Evolutionary conservation across 176 grass and related monocot genomes (phyloP), one percentile per base, ranked within the genome.

Genomic region (Carex pumila): DNA sequence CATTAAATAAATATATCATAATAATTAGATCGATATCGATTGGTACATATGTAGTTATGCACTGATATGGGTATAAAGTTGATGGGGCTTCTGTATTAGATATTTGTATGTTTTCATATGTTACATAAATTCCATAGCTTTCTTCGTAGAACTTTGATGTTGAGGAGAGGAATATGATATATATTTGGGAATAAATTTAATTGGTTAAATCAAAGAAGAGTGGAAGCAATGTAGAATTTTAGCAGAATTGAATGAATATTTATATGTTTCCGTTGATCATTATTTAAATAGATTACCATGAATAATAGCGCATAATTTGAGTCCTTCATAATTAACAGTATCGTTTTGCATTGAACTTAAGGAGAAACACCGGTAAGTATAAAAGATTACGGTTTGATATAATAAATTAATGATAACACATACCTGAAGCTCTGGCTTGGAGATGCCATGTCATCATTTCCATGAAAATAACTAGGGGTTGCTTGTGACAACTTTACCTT

Each of bases 391-490:
- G 14, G 12, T 37, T 54, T 74, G 31, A 50, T 37, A 71, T 49
- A 73, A 50, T 36, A 36, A 36, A 39, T 39, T 6, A 39, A 39
- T 74, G 18, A 79, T 45, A 43, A 60, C 11, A 70, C 81, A 43
- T 82, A 90, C 94, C 94, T 94, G 50, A 97, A 92, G 22, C 88
- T 89, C 14, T 61, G 22, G 62, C 79, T 86, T 29, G 94, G 91
- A 68, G 85, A 13, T 41, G 3, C n/a, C 53, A 19, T 45, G 19
- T 50, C 80, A 83, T 60, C 1, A 54, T 36, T 14, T 21, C 86
- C 94, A 13, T 85, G 14, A 82, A 86, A 89, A 78, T 85, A 97
- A 65, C 19, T 80, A 6, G 67, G 1, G 29, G 58, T 80, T n/a
- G 47, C 69, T 7, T 84, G 50, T 2, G 87, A 4, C 11, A 32